phyloP scores from a whole-genome alignment of 345 rosid genomes.

The Fremontodendron californicum region DNA sequence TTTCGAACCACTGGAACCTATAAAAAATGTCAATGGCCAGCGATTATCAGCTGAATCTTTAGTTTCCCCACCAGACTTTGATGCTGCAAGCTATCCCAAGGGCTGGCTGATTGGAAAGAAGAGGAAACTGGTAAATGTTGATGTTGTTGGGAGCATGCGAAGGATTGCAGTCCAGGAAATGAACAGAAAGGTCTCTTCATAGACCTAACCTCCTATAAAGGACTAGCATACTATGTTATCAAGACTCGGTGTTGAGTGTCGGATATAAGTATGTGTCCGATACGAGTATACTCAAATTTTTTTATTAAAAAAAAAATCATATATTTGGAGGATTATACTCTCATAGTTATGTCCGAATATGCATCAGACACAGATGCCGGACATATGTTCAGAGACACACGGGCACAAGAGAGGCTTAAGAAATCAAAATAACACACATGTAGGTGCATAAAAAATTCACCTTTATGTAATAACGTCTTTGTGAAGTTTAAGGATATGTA shows the following conservation, averaged over 20 bases:
- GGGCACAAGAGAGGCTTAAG: background rate
- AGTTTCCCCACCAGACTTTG: constrained; percentile 92
- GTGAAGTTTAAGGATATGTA: no score
- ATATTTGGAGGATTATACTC: no score
- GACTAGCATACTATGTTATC: background rate
- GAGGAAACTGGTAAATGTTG: constrained; percentile 89
- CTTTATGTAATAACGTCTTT: no score
- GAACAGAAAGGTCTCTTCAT: constrained; percentile 73
- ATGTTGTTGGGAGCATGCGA: constrained; percentile 94
- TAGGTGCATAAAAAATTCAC: background rate
- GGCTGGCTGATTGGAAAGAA: constrained; percentile 95
- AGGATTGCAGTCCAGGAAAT: constrained; percentile 94
- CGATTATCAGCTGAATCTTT: constrained; percentile 59
- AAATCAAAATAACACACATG: no score
- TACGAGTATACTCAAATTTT: no score
- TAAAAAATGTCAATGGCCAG: constrained; percentile 36
- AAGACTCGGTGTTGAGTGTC: no score
- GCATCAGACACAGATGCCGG: no score
- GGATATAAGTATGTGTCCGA: no score
- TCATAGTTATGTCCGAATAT: no score
- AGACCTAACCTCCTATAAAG: background rate
- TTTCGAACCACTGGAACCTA: constrained; percentile 84
- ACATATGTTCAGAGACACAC: background rate
- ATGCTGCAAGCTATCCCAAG: constrained; percentile 70
- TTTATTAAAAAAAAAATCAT: no score